Evolutionary conservation across 352 stramenopile genomes (phyloP), one percentile per base, ranked within the genome.

Genomic region (Blastocystis sp.): DNA sequence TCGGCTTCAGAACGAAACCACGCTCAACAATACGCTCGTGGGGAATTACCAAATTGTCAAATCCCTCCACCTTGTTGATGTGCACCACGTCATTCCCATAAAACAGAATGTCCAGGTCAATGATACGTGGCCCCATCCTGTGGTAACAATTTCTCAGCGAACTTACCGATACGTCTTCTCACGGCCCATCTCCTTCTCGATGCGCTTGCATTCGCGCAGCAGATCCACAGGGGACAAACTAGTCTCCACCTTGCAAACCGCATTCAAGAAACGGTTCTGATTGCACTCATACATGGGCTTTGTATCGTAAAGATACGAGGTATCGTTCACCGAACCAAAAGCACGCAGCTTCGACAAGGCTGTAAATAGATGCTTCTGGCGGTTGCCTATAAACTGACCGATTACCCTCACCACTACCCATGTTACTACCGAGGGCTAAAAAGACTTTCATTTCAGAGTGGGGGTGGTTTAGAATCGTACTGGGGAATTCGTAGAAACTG

Each of bases 51-150:
- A 99, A 89, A 61, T 84, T 40, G 85, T 71, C 1, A 84, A 76
- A 87, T 90, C 73, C 89, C 92, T 87, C 92, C 87, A 34, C 69
- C 44, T 2, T 94, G 46, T 92, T 87, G 7, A 88, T 90, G 59
- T 92, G 88, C 4, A 96, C 78, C 1, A 93, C 67, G 32, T 90
- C 87, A 69, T 92, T 88, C 42, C 91, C 92, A 87, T 96, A 97
- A 42, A 96, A 91, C 21, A 98, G 90, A 54, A 98, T 93, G 88
- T 98, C 95, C 40, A 98, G 91, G 86, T 98, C 95, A 34, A 98
- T 92, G 4, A 94, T 89, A 29, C 94, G 89, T 16, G 94, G 94
- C 40, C 94, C 94, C 87, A 96, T 96, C 65, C 93, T 84, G 92
- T 51, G 71, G n/a, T 56, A 14, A 48, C 16, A 42, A 67, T 81